Base-by-base conservation (phyloP, 73 alveolate genomes). In the Paramecium octaurelia region DNA sequence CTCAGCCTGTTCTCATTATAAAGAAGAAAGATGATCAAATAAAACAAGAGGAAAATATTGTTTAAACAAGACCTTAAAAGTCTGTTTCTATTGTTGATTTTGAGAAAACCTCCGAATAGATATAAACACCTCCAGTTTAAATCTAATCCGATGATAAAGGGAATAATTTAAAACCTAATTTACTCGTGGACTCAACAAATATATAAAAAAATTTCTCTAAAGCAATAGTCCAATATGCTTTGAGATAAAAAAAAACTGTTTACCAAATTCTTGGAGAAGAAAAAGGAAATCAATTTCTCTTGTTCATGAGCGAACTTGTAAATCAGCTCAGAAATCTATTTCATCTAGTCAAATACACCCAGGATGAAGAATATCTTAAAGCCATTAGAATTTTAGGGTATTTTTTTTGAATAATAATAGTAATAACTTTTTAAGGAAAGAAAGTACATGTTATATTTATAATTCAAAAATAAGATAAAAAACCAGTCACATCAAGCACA, bases 371-470 rank as follows among this genome's bases (percentile, higher is more conserved):
- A 24, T 80, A 24, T 35, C 42, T 80, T 24, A 44, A 44, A 35
- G 76, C 50, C 27, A 31, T 80, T 0, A 40, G 91, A 48, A 80
- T 80, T n/a, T 44, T 80, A 80, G 75, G 91, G 91, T 80, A 80
- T 44, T 23, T n/a, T 42, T 31, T 64, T 31, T 38, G 59, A 40
- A 40, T 44, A 11, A 10, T 80, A 40, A 24, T 80, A 80, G 91
- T 23, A 44, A 80, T 18, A 44, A 44, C 31, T 80, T 80, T 48
- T 64, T 80, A n/a, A 80, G 73, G 57, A 40, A 80, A 23, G 91
- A 80, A 43, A 43, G 76, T 21, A 43, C 57, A 40, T 34, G 64
- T 64, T 80, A 80, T 35, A 46, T 80, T 24, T 80, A 80, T 46
- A 80, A 46, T 46, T 80, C 91, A 43, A 80, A 80, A 80, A 80